Evolutionary conservation across 768 basidiomycete genomes (phyloP), one percentile per base, ranked within the genome.

Genomic region (Cyclocybe aegerita): DNA sequence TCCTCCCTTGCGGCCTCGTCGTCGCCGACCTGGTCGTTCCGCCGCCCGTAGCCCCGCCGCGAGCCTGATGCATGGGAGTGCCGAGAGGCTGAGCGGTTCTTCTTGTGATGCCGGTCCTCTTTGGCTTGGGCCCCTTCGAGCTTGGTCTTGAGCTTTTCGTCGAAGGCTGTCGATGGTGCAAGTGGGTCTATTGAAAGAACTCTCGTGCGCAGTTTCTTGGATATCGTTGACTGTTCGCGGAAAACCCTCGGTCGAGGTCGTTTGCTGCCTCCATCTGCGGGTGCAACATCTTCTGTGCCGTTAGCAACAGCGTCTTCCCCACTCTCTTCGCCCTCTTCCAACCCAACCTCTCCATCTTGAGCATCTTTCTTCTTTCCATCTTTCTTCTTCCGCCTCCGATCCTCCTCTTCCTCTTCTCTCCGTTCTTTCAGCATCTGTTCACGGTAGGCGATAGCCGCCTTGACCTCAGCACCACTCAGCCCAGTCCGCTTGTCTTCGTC

Each of bases 401-500:
- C 51, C 30, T 62, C 59, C 34, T 65, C 60, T 42, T 73, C 69
- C 51, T 70, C 62, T 43, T 68, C 62, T 34, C 60, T 55, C 38
- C 59, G 64, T 54, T 67, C 80, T 68, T 83, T 86, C 53, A 93
- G 75, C 68, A 87, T 83, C 63, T 81, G 80, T 70, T 96, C 92
- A 14, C 97, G 83, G 70, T 82, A 91, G 4, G 88, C 90, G 48
- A 90, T 81, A 2, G 96, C 97, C 29, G 86, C 94, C 35, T 87
- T 84, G 32, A 93, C 86, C 51, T 89, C 83, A 6, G 77, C 77
- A 2, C 79, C 79, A 44, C 83, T 81, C 42, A 98, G 71, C 29
- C 93, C 88, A 1, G 88, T 87, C 35, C 89, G 84, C 57, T 81
- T 82, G 51, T 83, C 83, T 65, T 98, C 95, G 60, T 99, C 90